These are phyloP conservation scores for Aureobasidium sp. DNA, from an alignment of 2,329 filamentous ascomycete genomes.

Conservation along the genomic window DNA sequence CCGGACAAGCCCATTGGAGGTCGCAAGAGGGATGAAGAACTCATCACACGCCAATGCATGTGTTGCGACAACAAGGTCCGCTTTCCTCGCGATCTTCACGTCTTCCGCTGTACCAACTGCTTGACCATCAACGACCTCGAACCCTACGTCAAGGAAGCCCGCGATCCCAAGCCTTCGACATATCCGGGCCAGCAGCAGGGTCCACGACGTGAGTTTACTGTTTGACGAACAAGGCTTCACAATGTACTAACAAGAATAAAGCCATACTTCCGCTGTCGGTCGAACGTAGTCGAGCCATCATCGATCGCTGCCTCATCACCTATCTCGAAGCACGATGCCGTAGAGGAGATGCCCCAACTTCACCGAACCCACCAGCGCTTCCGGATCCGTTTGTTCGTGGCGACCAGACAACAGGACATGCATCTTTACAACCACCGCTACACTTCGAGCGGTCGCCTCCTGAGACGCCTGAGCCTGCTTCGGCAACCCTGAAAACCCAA, in stretches of 20 bases:
- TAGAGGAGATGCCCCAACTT: neutral
- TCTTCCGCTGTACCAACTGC: slow-evolving; percentile 78
- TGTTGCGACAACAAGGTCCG: slow-evolving; percentile 73
- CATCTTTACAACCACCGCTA: neutral
- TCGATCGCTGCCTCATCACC: slow-evolving; percentile 44
- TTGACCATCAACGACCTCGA: slow-evolving; percentile 72
- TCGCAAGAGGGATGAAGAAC: slow-evolving; percentile 38
- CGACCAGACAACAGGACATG: neutral
- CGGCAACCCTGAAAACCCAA: slow-evolving; percentile 11
- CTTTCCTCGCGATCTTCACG: slow-evolving; percentile 64
- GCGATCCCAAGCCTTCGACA: neutral
- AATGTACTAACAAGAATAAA: neutral
- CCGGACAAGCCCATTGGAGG: slow-evolving; percentile 22
- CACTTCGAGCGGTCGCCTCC: neutral
- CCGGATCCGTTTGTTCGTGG: slow-evolving; percentile 5
- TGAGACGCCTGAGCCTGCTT: slow-evolving; percentile 1
- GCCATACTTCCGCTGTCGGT: slow-evolving; percentile 43
- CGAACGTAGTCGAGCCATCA: slow-evolving; percentile 50
- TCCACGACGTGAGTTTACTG: neutral
- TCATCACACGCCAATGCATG: slow-evolving; percentile 68
- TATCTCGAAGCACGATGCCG: slow-evolving; percentile 35
- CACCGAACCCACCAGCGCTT: neutral
- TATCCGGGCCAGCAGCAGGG: neutral
- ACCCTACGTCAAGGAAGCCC: slow-evolving; percentile 11
- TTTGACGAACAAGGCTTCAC: neutral